Evolutionary conservation across 352 stramenopile genomes (phyloP).

Genomic region (Globisporangium middletonii): DNA sequence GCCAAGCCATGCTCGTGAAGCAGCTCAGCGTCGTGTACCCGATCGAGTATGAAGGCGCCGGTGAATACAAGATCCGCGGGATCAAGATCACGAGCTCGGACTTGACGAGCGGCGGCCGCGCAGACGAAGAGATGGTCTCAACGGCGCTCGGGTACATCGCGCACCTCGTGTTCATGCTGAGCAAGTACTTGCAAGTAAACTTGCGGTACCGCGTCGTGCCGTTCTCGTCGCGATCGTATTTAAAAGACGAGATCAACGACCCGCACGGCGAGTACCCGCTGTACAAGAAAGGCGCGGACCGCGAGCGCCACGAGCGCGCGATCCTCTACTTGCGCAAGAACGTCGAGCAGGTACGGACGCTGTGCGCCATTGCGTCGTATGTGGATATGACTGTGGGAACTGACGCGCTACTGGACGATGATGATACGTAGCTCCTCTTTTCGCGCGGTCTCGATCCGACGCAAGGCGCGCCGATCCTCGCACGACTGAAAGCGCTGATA

Average conservation of each 20-base stretch:
- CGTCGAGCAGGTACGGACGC: constrained; percentile 63
- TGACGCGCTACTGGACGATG: neutral
- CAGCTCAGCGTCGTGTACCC: constrained; percentile 74
- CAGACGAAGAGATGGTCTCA: constrained; percentile 79
- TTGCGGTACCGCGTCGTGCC: constrained; percentile 76
- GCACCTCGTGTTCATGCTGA: constrained; percentile 86
- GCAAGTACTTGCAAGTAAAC: constrained; percentile 85
- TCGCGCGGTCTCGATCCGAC: constrained; percentile 68
- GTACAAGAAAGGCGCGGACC: constrained; percentile 74
- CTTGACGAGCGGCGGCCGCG: constrained; percentile 39
- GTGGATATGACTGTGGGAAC: too few species aligned
- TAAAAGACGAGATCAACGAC: constrained; percentile 86
- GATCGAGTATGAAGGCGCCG: constrained; percentile 76
- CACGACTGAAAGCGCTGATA: constrained; percentile 57
- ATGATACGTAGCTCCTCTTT: constrained; percentile 49
- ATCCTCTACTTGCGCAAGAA: constrained; percentile 76
- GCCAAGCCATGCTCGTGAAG: constrained; percentile 74
- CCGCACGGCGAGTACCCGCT: constrained; percentile 73
- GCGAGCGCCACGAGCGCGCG: constrained; percentile 70
- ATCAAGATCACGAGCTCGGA: constrained; percentile 76
- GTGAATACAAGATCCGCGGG: constrained; percentile 77
- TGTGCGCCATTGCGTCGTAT: too few species aligned
- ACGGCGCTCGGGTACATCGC: constrained; percentile 81
- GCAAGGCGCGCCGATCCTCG: constrained; percentile 53
- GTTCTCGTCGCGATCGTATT: constrained; percentile 73